Base-by-base conservation (phyloP, 2,329 filamentous ascomycete genomes). In the Sporothrix brasiliensis region DNA sequence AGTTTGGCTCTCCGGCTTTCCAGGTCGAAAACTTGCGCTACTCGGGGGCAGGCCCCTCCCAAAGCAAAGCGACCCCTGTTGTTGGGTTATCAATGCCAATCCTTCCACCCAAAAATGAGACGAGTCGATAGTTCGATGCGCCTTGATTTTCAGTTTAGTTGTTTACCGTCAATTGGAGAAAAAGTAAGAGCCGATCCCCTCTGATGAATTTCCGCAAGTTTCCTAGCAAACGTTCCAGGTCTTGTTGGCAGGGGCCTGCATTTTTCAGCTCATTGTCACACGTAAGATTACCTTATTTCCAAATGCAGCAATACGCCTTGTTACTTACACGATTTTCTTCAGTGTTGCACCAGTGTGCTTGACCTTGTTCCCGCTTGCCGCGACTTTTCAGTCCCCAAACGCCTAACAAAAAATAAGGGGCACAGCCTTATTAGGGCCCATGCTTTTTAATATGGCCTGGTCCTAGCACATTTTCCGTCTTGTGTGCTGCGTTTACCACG, bases 91-190 rank as follows among this genome's bases (percentile, higher is more conserved):
- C 68, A 63, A 61, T 63, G 68, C 47, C 44, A 69, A 69, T 69
- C 68, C 65, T 50, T 54, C 65, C 49, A 24, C 30, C 47, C 30
- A 16, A 69, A 69, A 39, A 27, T 54, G 52, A 41, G 44, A 56
- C 9, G 41, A 65, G 69, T 71, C 70, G 67, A 71, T 71, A 71
- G 70, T 71, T 68, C 66, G 67, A 4, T 47, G 63, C 41, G 41
- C 52, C 65, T 44, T 54, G 53, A 50, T 34, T 52, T 52, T 52
- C 1, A 6, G 34, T 30, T 67, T 53, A 27, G 27, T 56, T 56
- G 47, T 52, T 50, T 50, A 0, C 52, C 47, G 52, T 56, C 14
- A 58, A 49, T 30, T 21, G 52, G 34, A 47, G 34, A 68, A 44
- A 50, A 14, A 24, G 24, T 21, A n/a, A 66, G 16, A 39, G 65